phyloP scores from a whole-genome alignment of 306 rosid genomes.

The Crotalaria pallida region DNA sequence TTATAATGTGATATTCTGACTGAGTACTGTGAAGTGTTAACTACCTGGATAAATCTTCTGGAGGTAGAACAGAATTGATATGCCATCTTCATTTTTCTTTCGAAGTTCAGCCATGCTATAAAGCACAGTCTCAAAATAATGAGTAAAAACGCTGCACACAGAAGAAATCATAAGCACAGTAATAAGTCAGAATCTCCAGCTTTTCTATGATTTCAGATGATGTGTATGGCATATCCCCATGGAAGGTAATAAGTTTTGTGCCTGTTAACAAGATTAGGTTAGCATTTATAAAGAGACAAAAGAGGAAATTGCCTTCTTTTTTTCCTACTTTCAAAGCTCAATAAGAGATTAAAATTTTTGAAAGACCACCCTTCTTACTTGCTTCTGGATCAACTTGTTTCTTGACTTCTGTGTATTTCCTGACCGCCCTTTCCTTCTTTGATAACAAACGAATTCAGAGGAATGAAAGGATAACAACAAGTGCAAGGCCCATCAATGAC shows the following conservation, averaged over 20 bases:
- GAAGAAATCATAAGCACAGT: no score
- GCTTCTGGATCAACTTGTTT: conserved; percentile 64
- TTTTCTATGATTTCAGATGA: conserved; percentile 81
- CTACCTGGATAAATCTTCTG: no score
- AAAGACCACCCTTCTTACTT: conserved; percentile 41
- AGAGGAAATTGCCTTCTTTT: background rate
- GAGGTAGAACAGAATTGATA: no score
- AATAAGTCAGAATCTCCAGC: no score
- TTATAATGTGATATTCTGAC: no score
- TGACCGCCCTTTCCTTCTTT: conserved; percentile 74
- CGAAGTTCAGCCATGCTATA: no score
- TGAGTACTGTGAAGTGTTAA: no score
- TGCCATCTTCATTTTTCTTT: no score
- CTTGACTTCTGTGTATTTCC: conserved; percentile 61
- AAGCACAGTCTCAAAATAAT: no score
- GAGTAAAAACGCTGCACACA: no score
- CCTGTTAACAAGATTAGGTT: conserved; percentile 40
- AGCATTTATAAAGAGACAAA: background rate
- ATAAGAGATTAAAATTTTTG: conserved; percentile 5
- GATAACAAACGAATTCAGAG: conserved; percentile 62
- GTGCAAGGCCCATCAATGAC: conserved; percentile 49
- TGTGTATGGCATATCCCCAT: conserved; percentile 85
- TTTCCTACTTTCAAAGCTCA: background rate
- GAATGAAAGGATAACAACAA: conserved; percentile 50
- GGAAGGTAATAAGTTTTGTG: conserved; percentile 87